Evolutionary conservation across 2,329 filamentous ascomycete species (phyloP).

Genomic region (Colletotrichum coccodes): DNA sequence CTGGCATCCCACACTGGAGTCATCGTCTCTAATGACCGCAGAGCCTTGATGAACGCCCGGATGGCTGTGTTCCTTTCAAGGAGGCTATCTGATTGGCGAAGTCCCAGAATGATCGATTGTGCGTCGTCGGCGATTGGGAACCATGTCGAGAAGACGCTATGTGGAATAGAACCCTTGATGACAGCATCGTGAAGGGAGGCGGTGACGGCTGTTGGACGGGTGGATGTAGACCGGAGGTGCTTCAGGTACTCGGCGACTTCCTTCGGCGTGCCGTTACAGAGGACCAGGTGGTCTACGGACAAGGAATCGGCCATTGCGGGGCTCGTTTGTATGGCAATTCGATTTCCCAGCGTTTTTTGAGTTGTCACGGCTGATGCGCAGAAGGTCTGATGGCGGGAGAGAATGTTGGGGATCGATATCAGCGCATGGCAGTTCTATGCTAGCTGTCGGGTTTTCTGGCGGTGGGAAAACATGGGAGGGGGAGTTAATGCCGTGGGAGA

Average conservation of each 20-base stretch:
- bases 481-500: no score
- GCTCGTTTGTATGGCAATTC: neutral
- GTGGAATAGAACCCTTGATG: neutral
- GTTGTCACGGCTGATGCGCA: neutral
- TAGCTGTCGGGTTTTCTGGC: no score
- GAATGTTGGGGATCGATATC: neutral
- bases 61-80: neutral
- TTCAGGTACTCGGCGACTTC: slow-evolving; percentile 3
- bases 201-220: neutral
- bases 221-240: neutral
- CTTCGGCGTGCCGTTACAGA: neutral
- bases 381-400: neutral
- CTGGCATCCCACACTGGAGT: neutral
- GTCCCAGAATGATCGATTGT: neutral
- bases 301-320: neutral
- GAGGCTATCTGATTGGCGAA: neutral
- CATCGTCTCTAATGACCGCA: neutral
- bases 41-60: neutral
- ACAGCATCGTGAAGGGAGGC: neutral
- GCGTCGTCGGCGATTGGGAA: neutral
- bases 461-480: no score
- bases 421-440: no score
- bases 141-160: slow-evolving; percentile 1
- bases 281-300: neutral
- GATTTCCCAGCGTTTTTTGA: no score